Evolutionary conservation across 169 alveolate species (phyloP), one percentile per base, ranked within the genome.

Genomic region (Cryptosporidium viatorum): DNA sequence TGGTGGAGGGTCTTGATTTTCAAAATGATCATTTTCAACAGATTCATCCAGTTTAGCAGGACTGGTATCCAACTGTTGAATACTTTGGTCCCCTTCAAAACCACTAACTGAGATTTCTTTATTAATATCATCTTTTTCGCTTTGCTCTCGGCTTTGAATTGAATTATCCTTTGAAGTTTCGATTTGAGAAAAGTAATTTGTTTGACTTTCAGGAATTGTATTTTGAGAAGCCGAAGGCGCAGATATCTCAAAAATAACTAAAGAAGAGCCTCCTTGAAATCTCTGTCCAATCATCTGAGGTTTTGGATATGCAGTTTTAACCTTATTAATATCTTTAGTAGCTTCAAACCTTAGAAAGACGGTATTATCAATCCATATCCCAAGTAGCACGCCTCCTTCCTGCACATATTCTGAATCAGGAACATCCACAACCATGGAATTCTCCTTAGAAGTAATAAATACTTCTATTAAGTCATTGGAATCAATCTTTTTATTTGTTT

Each of bases 291-390:
- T 73, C 70, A 73, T 73, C 48, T 73, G 71, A 33, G 71, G 16
- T 12, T 55, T 73, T 18, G 68, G 58, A 23, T 73, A 73, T 14
- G 55, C 45, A 18, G 70, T 73, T 31, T 18, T 31, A 23, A 55
- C 39, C 16, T 58, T 73, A 4, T 73, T 16, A 31, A 73, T 37
- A 5, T 9, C 23, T 33, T 41, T 29, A 23, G 33, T 35, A 35
- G 75, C 68, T 45, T 80, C 89, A 80, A 35, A 80, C 43, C 73
- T 59, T 31, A 80, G 29, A 43, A 45, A 80, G 1, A 48, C 23
- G 3, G 12, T 16, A n/a, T 80, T 48, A 35, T 65, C 43, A 14
- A 5, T n/a, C 89, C 89, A 80, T n/a, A 80, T 43, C 26, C 80
- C 73, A 10, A 80, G 23, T n/a, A 80, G 23, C 21, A 62, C 68